These are phyloP conservation scores for Ceratocystis alfenasii DNA, from an alignment of 2,329 filamentous ascomycete genomes.

Conservation along the genomic window DNA sequence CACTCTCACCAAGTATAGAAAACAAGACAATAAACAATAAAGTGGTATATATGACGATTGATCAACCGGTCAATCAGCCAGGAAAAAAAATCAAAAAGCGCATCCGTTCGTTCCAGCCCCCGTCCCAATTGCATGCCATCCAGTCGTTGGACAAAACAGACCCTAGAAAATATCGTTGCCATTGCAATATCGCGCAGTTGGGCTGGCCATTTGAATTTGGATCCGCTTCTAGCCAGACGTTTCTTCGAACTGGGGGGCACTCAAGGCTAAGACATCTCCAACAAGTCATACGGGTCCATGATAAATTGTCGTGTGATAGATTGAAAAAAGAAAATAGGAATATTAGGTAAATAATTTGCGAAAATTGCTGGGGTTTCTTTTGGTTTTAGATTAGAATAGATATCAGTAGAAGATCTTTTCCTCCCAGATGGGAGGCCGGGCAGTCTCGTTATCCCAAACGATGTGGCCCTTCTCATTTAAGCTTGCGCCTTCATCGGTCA, in stretches of 20 bases:
- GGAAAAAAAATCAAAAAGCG: neutral
- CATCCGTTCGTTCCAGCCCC: neutral
- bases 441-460: slow-evolving; percentile 33
- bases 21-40: slow-evolving; percentile 11
- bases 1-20: neutral
- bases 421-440: slow-evolving; percentile 35
- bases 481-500: slow-evolving; percentile 65
- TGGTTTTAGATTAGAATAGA: neutral
- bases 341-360: slow-evolving; percentile 3
- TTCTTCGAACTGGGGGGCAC: neutral
- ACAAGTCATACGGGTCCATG: neutral
- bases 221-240: neutral
- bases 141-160: neutral
- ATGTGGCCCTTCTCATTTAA: slow-evolving; percentile 52
- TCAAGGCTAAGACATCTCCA: neutral
- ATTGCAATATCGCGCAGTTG: neutral
- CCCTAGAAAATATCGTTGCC: neutral
- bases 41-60: slow-evolving; percentile 8
- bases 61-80: neutral
- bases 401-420: slow-evolving; percentile 37
- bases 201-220: neutral
- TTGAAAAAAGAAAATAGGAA: neutral
- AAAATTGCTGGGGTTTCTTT: neutral
- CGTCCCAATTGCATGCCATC: neutral
- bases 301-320: neutral